These are phyloP conservation scores for Nicotiana knightiana DNA, from an alignment of 257 asterid species.

Conservation along the genomic window DNA sequence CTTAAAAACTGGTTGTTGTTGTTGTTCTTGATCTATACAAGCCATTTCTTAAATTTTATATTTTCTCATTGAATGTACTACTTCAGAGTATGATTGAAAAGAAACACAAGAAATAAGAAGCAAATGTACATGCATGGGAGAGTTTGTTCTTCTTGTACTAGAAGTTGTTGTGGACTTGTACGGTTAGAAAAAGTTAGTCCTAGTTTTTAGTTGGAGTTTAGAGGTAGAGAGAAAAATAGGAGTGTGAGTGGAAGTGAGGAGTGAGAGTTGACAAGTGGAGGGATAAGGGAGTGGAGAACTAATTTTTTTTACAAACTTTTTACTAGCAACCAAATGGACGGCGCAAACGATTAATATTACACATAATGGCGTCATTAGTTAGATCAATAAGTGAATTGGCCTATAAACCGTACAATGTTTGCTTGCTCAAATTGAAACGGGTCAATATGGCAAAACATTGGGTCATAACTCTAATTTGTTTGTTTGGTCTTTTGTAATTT, in stretches of 20 bases:
- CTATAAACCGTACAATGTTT: too few relatives aligned
- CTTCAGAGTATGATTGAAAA: neutral
- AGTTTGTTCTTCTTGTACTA: conserved; percentile 12
- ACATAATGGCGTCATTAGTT: neutral
- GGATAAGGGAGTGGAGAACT: neutral
- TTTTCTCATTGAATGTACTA: neutral
- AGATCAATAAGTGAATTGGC: too few relatives aligned
- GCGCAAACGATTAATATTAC: neutral
- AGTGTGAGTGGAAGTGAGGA: conserved; percentile 6
- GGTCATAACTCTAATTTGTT: too few relatives aligned
- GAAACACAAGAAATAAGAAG: neutral
- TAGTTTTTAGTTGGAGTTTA: conserved; percentile 14
- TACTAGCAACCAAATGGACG: conserved; percentile 5
- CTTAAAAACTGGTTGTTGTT: conserved; percentile 45
- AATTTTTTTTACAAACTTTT: neutral
- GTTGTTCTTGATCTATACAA: conserved; percentile 40
- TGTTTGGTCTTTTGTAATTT: too few relatives aligned
- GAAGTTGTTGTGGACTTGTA: conserved; percentile 9
- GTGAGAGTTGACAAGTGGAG: conserved; percentile 16
- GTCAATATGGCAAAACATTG: too few relatives aligned
- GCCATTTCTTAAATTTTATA: conserved; percentile 16
- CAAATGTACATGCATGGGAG: neutral
- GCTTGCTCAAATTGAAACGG: too few relatives aligned
- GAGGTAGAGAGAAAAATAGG: conserved; percentile 17
- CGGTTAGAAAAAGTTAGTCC: conserved; percentile 6